Evolutionary conservation across 176 grass and related monocot genomes (phyloP), one percentile per base, ranked within the genome.

Genomic region (Carex pumila): DNA sequence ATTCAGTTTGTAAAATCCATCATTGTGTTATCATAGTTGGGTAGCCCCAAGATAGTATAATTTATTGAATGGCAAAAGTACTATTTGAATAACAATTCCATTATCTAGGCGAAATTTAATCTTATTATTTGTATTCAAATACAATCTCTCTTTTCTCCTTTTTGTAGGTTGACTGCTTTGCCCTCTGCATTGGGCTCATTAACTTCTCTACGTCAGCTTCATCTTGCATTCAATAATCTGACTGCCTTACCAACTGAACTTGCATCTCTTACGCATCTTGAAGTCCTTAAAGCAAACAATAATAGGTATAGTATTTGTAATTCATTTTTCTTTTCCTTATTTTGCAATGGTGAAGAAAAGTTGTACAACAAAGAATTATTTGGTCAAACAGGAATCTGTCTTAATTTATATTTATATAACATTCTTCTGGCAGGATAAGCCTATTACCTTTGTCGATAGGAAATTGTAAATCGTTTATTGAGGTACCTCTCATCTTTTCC

Each of bases 251-350:
- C 95, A 83, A 65, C 72, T 49, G 92, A 98, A 88, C 89, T 94
- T 85, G 91, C 89, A 85, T 88, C n/a, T 18, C 89, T 98, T 80
- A 86, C 85, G 73, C 87, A 93, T 67, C 95, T 98, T 58, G 50
- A 94, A 87, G 87, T 93, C 74, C 86, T 94, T 29, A 90, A 93
- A 87, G 92, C 86, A 85, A 91, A 37, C 65, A 95, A 95, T 41
- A 98, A 98, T 85, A 98, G 89, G 91, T 95, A 84, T 43, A 29
- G 63, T n/a, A 13, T n/a, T 68, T 86, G 61, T 55, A 76, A 41
- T 34, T 65, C 71, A 81, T 73, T 13, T 74, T 85, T 49, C 13
- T 55, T 19, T 37, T 81, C 45, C 21, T 78, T 11, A 8, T 58
- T 6, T 63, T 88, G 25, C 60, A 41, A 61, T 73, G 39, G 58